phyloP scores from a whole-genome alignment of 148 eudicot species.

The Rhododendron kiyosumense region DNA sequence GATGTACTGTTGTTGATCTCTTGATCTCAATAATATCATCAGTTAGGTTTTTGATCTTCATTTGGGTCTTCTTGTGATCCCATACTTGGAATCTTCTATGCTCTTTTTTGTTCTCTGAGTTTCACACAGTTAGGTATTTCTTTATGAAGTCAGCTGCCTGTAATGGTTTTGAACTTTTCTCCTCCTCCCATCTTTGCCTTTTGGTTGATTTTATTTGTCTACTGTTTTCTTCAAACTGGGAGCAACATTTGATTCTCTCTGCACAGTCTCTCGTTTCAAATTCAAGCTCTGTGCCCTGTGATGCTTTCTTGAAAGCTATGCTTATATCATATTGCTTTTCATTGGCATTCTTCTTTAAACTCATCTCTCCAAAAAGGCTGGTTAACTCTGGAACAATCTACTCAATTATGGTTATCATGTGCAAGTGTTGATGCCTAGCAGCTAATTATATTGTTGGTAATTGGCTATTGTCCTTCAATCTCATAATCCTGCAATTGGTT shows the following conservation, averaged over 20 bases:
- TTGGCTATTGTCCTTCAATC: background rate
- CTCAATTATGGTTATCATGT: background rate
- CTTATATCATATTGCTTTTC: slow-evolving; percentile 2
- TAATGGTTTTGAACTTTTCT: background rate
- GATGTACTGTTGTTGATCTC: background rate
- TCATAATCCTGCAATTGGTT: slow-evolving; percentile 1
- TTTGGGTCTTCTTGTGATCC: background rate
- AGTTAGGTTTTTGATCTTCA: background rate
- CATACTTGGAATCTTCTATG: background rate
- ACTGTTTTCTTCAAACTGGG: slow-evolving; percentile 24
- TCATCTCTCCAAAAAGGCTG: background rate
- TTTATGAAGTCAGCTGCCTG: background rate
- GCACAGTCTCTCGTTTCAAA: slow-evolving; percentile 12
- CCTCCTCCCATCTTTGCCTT: slow-evolving; percentile 9
- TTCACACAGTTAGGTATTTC: background rate
- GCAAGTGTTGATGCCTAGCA: background rate
- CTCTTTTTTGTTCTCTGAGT: background rate
- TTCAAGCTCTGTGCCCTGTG: slow-evolving; percentile 22
- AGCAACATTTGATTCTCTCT: slow-evolving; percentile 23
- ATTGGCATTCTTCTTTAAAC: background rate
- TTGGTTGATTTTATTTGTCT: slow-evolving; percentile 16
- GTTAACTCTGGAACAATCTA: background rate
- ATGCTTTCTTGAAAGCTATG: slow-evolving; percentile 25
- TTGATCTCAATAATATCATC: background rate
- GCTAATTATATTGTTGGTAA: background rate